Conservation (phyloP, 2,329 filamentous ascomycete genomes). For the Apiospora koreana region DNA sequence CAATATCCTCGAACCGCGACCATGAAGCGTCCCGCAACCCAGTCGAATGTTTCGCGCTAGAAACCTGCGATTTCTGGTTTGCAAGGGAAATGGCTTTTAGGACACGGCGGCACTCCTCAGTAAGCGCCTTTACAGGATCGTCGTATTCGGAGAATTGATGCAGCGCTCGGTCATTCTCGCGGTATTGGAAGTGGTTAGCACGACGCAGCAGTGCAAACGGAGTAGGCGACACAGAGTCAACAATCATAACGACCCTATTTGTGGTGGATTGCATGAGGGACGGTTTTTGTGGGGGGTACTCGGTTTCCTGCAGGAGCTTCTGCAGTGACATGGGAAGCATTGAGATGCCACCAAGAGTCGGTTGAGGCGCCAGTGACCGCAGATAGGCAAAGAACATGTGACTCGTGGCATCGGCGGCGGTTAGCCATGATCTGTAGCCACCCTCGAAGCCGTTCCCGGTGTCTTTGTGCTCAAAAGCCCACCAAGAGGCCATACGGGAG, state of each 20-base stretch:
- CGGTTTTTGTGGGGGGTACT: slow-evolving; percentile 85
- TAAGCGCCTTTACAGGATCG: slow-evolving; percentile 83
- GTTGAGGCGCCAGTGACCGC: slow-evolving; percentile 82
- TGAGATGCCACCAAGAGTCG: slow-evolving; percentile 76
- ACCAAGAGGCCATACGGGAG: slow-evolving; percentile 95
- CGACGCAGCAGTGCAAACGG: slow-evolving; percentile 88
- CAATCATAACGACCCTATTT: slow-evolving; percentile 93
- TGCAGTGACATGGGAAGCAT: slow-evolving; percentile 88
- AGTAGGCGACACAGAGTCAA: slow-evolving; percentile 90
- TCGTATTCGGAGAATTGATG: slow-evolving; percentile 86
- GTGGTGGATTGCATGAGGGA: slow-evolving; percentile 76
- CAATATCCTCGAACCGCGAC: slow-evolving; percentile 95
- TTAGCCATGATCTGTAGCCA: slow-evolving; percentile 88
- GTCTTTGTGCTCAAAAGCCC: slow-evolving; percentile 93
- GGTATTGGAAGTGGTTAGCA: slow-evolving; percentile 93
- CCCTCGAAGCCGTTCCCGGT: slow-evolving; percentile 90
- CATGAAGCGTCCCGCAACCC: slow-evolving; percentile 84
- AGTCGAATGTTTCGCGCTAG: slow-evolving; percentile 69
- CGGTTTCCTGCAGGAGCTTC: slow-evolving; percentile 85
- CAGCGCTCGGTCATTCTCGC: slow-evolving; percentile 82
- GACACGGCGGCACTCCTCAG: slow-evolving; percentile 91
- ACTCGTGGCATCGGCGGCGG: slow-evolving; percentile 91
- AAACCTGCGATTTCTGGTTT: slow-evolving; percentile 83
- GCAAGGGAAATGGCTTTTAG: slow-evolving; percentile 83
- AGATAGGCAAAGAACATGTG: slow-evolving; percentile 98